phyloP scores from a whole-genome alignment of 495 filamentous ascomycete species.

The Jackrogersella multiformis region DNA sequence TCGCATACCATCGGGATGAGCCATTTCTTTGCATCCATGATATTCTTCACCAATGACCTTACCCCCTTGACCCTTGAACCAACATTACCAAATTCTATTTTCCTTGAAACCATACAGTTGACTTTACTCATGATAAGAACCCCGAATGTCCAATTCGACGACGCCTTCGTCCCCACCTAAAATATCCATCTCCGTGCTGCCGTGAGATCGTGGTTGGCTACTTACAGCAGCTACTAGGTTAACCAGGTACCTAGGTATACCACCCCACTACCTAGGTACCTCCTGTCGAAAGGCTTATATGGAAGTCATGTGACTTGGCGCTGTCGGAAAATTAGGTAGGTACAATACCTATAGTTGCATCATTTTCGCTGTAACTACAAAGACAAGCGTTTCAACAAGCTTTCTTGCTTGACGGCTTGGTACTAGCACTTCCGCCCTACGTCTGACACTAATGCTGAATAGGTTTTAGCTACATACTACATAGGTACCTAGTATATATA shows the following conservation, averaged over 20 bases:
- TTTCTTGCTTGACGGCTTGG: too few species aligned
- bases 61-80: background rate
- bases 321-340: background rate
- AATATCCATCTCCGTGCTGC: constrained; percentile 9
- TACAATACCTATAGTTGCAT: constrained; percentile 1
- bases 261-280: too few species aligned
- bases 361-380: background rate
- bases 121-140: constrained; percentile 30
- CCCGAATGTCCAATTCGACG: constrained; percentile 16
- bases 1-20: constrained; percentile 37
- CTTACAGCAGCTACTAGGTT: too few species aligned
- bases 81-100: constrained; percentile 5
- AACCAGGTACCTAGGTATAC: too few species aligned
- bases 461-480: background rate
- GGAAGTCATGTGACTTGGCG: constrained; percentile 2
- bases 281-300: too few species aligned
- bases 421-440: too few species aligned
- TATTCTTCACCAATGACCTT: too few species aligned
- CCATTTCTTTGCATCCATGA: too few species aligned
- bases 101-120: constrained; percentile 24
- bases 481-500: background rate
- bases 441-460: too few species aligned
- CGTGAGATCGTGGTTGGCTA: too few species aligned
- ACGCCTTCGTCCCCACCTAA: background rate
- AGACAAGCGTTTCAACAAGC: constrained; percentile 16